Conservation (phyloP, 441 rosid genomes). For the Erodium trifolium region DNA sequence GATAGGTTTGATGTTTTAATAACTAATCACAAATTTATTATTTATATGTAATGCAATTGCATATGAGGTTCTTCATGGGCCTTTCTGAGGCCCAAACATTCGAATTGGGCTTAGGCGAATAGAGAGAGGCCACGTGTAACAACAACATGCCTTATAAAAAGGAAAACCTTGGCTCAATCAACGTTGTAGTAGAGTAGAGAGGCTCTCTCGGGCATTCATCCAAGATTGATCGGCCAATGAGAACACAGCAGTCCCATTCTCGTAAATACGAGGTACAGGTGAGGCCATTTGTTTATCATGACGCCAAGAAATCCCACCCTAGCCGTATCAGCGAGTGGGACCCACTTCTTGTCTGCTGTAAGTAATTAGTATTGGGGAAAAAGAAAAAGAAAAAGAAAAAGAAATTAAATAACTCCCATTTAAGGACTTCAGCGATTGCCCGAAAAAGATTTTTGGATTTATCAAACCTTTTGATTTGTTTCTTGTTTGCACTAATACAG, state of each 20-base stretch:
- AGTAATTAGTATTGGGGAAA: too few relatives aligned
- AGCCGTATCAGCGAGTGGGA: not conserved
- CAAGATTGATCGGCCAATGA: constrained; percentile 1
- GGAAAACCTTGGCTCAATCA: too few relatives aligned
- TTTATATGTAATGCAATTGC: too few relatives aligned
- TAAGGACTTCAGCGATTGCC: not conserved
- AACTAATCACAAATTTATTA: too few relatives aligned
- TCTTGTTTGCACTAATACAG: not conserved
- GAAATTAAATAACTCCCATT: not conserved
- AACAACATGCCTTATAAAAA: not conserved
- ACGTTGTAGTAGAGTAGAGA: too few relatives aligned
- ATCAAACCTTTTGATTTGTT: not conserved
- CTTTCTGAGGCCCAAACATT: not conserved
- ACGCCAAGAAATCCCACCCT: not conserved
- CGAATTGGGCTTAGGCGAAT: not conserved
- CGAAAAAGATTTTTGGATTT: not conserved
- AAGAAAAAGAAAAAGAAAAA: too few relatives aligned
- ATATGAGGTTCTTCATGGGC: not conserved
- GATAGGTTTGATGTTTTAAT: too few relatives aligned
- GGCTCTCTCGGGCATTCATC: too few relatives aligned
- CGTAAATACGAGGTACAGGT: constrained; percentile 7
- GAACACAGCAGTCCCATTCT: constrained; percentile 2
- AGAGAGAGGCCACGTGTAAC: not conserved
- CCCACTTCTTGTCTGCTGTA: not conserved
- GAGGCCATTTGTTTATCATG: not conserved